These are phyloP conservation scores for Aureobasidium zeae DNA, from an alignment of 2,329 filamentous ascomycete genomes.

Conservation along the genomic window DNA sequence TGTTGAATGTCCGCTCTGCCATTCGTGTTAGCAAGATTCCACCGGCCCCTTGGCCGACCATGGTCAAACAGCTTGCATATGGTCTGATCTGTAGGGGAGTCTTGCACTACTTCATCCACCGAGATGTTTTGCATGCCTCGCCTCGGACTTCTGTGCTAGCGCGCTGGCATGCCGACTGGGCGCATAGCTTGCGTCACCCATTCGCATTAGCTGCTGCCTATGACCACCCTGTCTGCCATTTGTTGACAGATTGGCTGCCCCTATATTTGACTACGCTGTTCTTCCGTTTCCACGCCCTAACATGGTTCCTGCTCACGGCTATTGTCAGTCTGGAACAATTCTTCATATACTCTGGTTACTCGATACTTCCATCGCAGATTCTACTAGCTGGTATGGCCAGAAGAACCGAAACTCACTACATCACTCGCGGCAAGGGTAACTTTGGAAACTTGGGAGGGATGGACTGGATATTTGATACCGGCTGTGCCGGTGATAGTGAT, in stretches of 20 bases:
- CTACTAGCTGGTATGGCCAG: conserved; percentile 51
- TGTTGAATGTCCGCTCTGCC: conserved; percentile 45
- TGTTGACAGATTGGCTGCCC: conserved; percentile 56
- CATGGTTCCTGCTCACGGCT: conserved; percentile 56
- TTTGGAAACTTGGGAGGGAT: conserved; percentile 53
- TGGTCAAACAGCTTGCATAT: conserved; percentile 45
- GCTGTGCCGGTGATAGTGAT: conserved; percentile 35
- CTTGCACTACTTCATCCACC: conserved; percentile 66
- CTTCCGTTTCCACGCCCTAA: conserved; percentile 64
- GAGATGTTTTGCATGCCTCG: conserved; percentile 55
- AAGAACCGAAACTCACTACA: conserved; percentile 50
- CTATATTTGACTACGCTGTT: conserved; percentile 55
- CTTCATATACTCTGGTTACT: conserved; percentile 59
- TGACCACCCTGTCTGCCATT: conserved; percentile 57
- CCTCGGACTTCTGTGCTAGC: conserved; percentile 22
- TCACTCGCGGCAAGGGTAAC: conserved; percentile 40
- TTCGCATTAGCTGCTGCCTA: conserved; percentile 56
- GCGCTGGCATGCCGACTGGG: conserved; percentile 44
- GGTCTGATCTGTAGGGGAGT: conserved; percentile 51
- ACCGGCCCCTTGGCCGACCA: conserved; percentile 51
- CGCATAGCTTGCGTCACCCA: conserved; percentile 48
- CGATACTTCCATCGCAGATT: conserved; percentile 48
- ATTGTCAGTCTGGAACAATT: conserved; percentile 59
- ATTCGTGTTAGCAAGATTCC: conserved; percentile 50
- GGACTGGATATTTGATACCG: conserved; percentile 53